Evolutionary conservation across 2,329 filamentous ascomycete species (phyloP), one percentile per base, ranked within the genome.

Genomic region (Aspergillus sp.): DNA sequence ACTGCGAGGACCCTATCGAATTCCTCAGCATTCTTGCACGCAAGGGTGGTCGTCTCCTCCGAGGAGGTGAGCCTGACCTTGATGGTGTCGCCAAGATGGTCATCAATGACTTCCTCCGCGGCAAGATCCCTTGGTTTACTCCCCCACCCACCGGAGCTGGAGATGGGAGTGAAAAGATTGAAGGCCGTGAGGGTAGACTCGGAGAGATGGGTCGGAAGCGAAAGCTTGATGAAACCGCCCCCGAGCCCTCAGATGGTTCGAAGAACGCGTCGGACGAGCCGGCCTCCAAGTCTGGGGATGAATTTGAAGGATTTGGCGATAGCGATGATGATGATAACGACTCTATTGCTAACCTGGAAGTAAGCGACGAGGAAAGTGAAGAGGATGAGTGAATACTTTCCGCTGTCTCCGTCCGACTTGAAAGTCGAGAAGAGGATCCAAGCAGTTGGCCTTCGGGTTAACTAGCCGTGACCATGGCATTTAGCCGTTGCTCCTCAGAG

Each of bases 81-180:
- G 91, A 97, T 58, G 90, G 90, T 57, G 90, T 95, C 38, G 93
- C 93, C 1, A 95, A 95, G 69, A 95, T 95, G 82, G 86, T 98
- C 1, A 72, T 98, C 47, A 97, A 95, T 59, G 93, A 98, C 62
- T 98, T 97, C 64, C 81, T 97, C 60, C 76, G 93, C 51, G 93
- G 93, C 44, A 96, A 91, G 69, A 88, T 97, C 27, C 93, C 93
- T 1, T 98, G 94, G 93, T 98, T 90, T 61, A 93, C 88, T 0
- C 83, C 89, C 7, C 84, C 90, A 7, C 89, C 90, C 2, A 69
- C 76, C 10, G 61, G 67, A 38, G 73, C 70, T 7, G 72, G 72
- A 6, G 77, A 79, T 29, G 73, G 70, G 10, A 69, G 69, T 8
- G 71, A 64, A 36, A 71, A 70, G 32, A 69, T 84, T n/a, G 80